A percentile compares a stretch with the other conserved stretches of the same genome.
These are phyloP conservation scores for Sporothrix humicola DNA, from an alignment of 2,329 filamentous ascomycete species.

Conservation along the genomic window DNA sequence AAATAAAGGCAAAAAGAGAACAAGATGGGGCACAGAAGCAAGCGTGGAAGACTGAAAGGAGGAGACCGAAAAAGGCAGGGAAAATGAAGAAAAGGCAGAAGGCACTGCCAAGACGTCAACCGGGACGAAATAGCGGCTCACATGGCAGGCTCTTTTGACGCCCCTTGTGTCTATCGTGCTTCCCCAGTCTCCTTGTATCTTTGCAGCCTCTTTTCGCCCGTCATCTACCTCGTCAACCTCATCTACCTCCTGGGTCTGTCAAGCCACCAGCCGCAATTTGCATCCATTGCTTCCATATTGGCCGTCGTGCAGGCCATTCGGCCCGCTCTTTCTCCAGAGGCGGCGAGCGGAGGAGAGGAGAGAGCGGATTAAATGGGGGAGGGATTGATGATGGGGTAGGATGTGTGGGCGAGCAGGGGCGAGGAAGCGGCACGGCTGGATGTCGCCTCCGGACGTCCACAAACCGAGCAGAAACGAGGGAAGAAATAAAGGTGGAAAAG, in stretches of 20 bases:
- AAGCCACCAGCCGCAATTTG: constrained; percentile 24
- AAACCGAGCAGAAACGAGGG: not conserved
- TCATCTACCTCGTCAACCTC: no score
- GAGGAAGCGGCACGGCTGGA: constrained; percentile 27
- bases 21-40: not conserved
- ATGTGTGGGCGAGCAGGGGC: constrained; percentile 21
- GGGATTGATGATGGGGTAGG: not conserved
- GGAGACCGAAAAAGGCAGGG: not conserved
- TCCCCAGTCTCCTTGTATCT: not conserved
- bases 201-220: not conserved
- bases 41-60: not conserved
- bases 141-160: not conserved
- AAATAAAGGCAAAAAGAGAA: not conserved
- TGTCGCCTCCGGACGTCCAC: constrained; percentile 23
- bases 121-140: constrained; percentile 26
- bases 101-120: constrained; percentile 20
- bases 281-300: constrained; percentile 21
- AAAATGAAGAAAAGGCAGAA: constrained; percentile 10
- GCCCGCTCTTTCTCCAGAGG: constrained; percentile 27
- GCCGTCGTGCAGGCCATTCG: constrained; percentile 25
- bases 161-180: not conserved
- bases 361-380: not conserved
- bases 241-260: not conserved
- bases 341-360: constrained; percentile 9
- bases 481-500: no score